Evolutionary conservation across 805 yeast species (phyloP).

Genomic region (Candida nemodendra): DNA sequence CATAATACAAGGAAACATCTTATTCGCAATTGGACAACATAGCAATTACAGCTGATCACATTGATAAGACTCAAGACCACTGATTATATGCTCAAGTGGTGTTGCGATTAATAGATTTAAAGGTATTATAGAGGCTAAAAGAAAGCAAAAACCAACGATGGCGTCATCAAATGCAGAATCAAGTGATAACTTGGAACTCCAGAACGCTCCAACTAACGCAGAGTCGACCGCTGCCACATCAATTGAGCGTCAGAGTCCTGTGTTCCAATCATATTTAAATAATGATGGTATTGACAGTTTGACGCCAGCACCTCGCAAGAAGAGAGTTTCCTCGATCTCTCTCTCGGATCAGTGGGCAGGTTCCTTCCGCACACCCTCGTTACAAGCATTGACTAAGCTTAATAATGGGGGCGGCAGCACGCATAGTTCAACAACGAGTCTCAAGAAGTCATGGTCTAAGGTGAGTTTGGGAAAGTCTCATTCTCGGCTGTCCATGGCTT

Average conservation of each 20-base stretch:
- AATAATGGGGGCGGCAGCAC: constrained; percentile 18
- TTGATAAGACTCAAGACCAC: too few relatives aligned
- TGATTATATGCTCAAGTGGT: too few relatives aligned
- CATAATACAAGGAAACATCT: too few relatives aligned
- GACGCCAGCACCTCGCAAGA: constrained; percentile 59
- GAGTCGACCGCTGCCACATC: constrained; percentile 11
- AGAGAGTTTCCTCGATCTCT: constrained; percentile 64
- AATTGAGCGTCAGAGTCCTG: constrained; percentile 15
- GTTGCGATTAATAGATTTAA: too few relatives aligned
- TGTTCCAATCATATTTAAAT: constrained; percentile 52
- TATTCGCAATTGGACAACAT: too few relatives aligned
- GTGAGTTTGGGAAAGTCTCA: constrained; percentile 21
- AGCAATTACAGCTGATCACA: too few relatives aligned
- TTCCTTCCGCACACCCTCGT: constrained; percentile 26
- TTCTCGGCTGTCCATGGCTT: constrained; percentile 28
- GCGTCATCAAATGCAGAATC: not conserved
- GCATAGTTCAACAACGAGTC: constrained; percentile 20
- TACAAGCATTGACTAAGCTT: constrained; percentile 24
- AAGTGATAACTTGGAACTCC: constrained; percentile 6
- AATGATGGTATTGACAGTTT: constrained; percentile 72
- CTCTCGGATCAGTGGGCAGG: constrained; percentile 70
- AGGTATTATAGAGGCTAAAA: too few relatives aligned
- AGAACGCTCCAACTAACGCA: constrained; percentile 18
- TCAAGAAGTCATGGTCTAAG: constrained; percentile 19
- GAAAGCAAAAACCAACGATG: too few relatives aligned